Percentiles rank a stretch among this genome's conserved stretches.
These are phyloP conservation scores for Barbarea vulgaris DNA, from an alignment of 345 rosid species.

Conservation along the genomic window DNA sequence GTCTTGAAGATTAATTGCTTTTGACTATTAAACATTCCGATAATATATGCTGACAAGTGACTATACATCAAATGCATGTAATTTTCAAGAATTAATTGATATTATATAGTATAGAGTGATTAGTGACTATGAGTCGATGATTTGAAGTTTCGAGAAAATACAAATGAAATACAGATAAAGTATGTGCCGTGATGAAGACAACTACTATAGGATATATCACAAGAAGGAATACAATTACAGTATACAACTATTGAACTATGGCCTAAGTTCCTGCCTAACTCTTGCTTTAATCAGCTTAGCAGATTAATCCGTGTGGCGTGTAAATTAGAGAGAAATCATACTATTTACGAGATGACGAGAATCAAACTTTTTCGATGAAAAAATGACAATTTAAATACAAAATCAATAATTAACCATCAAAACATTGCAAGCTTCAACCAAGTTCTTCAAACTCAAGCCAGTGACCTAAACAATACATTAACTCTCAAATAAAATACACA, in stretches of 20 bases:
- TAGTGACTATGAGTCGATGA: neutral
- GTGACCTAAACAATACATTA: conserved; percentile 8
- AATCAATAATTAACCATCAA: conserved; percentile 6
- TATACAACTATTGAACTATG: conserved; percentile 2
- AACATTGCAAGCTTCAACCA: conserved; percentile 31
- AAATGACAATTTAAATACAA: neutral
- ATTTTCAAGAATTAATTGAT: neutral
- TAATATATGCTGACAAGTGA: neutral
- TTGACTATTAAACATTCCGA: conserved; percentile 9
- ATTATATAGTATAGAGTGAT: neutral
- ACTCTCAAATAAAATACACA: conserved; percentile 21
- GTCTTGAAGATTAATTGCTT: neutral
- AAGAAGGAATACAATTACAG: neutral
- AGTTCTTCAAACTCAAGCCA: conserved; percentile 28
- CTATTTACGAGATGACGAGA: conserved; percentile 19
- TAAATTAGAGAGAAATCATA: neutral
- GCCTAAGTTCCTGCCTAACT: conserved; percentile 35
- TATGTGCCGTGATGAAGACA: conserved; percentile 22
- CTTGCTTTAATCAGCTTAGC: conserved; percentile 19
- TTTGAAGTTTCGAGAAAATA: conserved; percentile 24
- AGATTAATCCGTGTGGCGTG: conserved; percentile 18
- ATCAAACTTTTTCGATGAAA: neutral
- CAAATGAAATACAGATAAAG: neutral
- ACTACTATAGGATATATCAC: neutral
- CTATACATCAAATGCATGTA: neutral